Percentiles rank a stretch among this genome's conserved stretches.
These are phyloP conservation scores for Irpex rosettiformis DNA, from an alignment of 1,284 basidiomycete genomes.

Conservation along the genomic window DNA sequence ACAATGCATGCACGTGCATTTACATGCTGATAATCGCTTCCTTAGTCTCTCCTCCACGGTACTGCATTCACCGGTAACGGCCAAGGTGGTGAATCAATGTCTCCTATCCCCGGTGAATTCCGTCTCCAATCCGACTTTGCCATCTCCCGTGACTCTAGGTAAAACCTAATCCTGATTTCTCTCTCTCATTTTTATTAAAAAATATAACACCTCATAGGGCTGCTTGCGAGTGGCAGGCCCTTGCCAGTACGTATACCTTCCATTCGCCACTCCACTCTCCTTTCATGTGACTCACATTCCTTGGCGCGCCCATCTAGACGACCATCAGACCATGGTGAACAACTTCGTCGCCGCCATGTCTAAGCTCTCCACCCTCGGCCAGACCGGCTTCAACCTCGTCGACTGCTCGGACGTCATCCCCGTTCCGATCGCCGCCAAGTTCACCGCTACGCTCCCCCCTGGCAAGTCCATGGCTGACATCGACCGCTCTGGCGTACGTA, in stretches of 20 bases:
- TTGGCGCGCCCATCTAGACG: neutral
- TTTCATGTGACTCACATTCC: neutral
- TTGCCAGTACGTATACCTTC: conserved; percentile 8
- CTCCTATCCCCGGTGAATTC: conserved; percentile 25
- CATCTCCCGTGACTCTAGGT: conserved; percentile 10
- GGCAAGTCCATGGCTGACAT: conserved; percentile 16
- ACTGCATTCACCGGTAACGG: conserved; percentile 32
- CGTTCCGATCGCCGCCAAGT: conserved; percentile 5
- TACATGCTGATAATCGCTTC: neutral
- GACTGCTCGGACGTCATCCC: conserved; percentile 15
- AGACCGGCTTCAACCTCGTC: neutral
- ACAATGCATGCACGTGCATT: neutral
- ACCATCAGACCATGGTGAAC: conserved; percentile 8
- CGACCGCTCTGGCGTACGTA: conserved; percentile 6
- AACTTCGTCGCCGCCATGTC: conserved; percentile 11
- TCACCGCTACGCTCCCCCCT: conserved; percentile 18
- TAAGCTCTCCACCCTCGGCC: conserved; percentile 11
- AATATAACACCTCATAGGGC: too few relatives aligned
- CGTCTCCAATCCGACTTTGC: conserved; percentile 14
- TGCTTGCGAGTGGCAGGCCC: conserved; percentile 13
- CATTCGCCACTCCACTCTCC: neutral
- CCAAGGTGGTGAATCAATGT: conserved; percentile 33
- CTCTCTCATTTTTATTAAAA: too few relatives aligned
- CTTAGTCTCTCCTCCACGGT: conserved; percentile 29
- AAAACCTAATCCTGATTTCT: too few relatives aligned